phyloP scores from a whole-genome alignment of 2,329 filamentous ascomycete genomes.

The Trichoderma semiorbis region DNA sequence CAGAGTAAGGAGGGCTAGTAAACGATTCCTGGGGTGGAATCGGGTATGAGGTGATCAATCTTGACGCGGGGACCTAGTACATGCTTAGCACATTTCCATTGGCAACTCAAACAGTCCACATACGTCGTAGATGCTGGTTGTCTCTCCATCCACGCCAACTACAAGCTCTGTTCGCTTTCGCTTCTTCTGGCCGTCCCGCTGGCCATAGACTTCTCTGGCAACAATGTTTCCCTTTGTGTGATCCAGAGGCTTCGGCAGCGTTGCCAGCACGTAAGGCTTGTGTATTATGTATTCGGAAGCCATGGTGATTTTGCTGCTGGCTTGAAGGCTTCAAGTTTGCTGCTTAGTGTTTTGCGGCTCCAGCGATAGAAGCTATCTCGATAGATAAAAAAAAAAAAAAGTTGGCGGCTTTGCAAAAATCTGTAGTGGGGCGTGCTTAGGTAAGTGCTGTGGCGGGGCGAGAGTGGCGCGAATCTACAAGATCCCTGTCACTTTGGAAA shows the following conservation, averaged over 20 bases:
- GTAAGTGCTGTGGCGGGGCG: slow-evolving; percentile 21
- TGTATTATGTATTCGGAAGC: slow-evolving; percentile 60
- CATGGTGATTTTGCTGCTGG: slow-evolving; percentile 38
- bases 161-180: slow-evolving; percentile 61
- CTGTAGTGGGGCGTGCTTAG: slow-evolving; percentile 31
- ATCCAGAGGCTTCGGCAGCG: slow-evolving; percentile 57
- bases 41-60: slow-evolving; percentile 63
- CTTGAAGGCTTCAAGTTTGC: not conserved
- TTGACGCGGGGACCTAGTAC: slow-evolving; percentile 55
- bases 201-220: slow-evolving; percentile 59
- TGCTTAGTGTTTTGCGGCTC: slow-evolving; percentile 2
- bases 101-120: slow-evolving; percentile 25
- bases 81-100: slow-evolving; percentile 11
- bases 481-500: slow-evolving; percentile 6
- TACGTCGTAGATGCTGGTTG: slow-evolving; percentile 64
- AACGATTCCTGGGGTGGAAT: slow-evolving; percentile 63
- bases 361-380: slow-evolving; percentile 26
- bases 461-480: slow-evolving; percentile 6
- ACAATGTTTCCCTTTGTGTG: slow-evolving; percentile 49
- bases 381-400: slow-evolving; percentile 35
- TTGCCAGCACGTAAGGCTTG: slow-evolving; percentile 60
- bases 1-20: slow-evolving; percentile 58
- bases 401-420: slow-evolving; percentile 35
- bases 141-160: slow-evolving; percentile 63
- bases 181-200: slow-evolving; percentile 55